phyloP scores from a whole-genome alignment of 2,329 filamentous ascomycete species.

The Immersiporthe knoxdaviesiana region DNA sequence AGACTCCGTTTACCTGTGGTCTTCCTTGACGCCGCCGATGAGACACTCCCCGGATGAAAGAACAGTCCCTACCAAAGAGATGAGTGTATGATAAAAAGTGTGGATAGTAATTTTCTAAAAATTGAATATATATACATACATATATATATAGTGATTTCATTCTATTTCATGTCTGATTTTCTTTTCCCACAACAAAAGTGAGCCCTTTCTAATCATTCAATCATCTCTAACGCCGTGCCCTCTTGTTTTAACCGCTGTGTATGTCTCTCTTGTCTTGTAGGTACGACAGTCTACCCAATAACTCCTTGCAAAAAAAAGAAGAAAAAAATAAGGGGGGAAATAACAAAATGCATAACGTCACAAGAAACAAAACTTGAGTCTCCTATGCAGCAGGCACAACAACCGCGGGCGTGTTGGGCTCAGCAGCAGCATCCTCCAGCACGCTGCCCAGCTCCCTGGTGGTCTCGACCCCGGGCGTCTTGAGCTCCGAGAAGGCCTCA shows the following conservation, averaged over 20 bases:
- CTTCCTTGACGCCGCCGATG: too few relatives aligned
- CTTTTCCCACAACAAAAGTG: neutral
- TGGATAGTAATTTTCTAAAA: too few relatives aligned
- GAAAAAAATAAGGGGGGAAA: neutral
- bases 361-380: too few relatives aligned
- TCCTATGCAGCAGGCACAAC: conserved; percentile 24
- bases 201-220: neutral
- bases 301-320: neutral
- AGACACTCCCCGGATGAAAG: too few relatives aligned
- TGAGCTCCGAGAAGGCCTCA: conserved; percentile 56
- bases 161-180: neutral
- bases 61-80: too few relatives aligned
- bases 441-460: conserved; percentile 26
- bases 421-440: conserved; percentile 7
- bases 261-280: neutral
- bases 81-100: too few relatives aligned
- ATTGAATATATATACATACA: neutral
- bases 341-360: neutral
- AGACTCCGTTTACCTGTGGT: too few relatives aligned
- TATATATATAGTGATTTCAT: neutral
- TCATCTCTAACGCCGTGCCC: neutral
- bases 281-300: neutral
- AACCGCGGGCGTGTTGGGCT: conserved; percentile 12
- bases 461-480: conserved; percentile 37
- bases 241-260: neutral